Conservation (phyloP, 208 protist genomes). For the Leptomonas seymouri region DNA sequence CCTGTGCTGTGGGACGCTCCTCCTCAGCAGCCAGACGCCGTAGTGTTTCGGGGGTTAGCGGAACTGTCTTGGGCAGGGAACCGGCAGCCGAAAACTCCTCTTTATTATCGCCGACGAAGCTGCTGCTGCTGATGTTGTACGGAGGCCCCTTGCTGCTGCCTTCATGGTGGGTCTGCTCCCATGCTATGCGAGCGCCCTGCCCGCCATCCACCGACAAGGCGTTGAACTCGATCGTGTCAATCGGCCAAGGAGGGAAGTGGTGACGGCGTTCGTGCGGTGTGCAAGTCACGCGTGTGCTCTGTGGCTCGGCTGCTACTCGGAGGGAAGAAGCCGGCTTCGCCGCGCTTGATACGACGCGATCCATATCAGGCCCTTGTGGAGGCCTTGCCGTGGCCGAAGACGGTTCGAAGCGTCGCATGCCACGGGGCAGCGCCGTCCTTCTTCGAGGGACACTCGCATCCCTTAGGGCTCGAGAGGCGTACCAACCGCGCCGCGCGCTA, state of each 20-base stretch:
- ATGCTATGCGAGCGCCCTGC: conserved; percentile 45
- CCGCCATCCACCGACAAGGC: conserved; percentile 45
- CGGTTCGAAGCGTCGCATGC: conserved; percentile 22
- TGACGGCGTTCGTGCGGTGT: not conserved
- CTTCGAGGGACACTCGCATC: not conserved
- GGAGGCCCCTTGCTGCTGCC: not conserved
- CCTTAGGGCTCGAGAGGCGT: not conserved
- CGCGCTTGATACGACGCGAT: not conserved
- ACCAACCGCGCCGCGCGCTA: not conserved
- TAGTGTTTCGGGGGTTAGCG: conserved; percentile 7
- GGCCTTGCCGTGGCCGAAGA: not conserved
- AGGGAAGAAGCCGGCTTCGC: not conserved
- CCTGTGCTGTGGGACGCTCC: conserved; percentile 30
- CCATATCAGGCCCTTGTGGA: not conserved
- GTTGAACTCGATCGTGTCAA: conserved; percentile 77
- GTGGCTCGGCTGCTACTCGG: not conserved
- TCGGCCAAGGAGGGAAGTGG: conserved; percentile 63
- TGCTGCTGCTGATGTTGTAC: not conserved
- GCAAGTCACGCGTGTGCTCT: not conserved
- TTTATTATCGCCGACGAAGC: not conserved
- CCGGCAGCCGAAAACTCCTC: not conserved
- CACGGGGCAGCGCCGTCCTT: conserved; percentile 18
- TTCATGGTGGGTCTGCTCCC: not conserved
- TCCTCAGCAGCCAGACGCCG: conserved; percentile 25
- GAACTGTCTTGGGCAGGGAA: not conserved